Evolutionary conservation across 495 filamentous ascomycete genomes (phyloP).

Genomic region (Daldinia grandis): DNA sequence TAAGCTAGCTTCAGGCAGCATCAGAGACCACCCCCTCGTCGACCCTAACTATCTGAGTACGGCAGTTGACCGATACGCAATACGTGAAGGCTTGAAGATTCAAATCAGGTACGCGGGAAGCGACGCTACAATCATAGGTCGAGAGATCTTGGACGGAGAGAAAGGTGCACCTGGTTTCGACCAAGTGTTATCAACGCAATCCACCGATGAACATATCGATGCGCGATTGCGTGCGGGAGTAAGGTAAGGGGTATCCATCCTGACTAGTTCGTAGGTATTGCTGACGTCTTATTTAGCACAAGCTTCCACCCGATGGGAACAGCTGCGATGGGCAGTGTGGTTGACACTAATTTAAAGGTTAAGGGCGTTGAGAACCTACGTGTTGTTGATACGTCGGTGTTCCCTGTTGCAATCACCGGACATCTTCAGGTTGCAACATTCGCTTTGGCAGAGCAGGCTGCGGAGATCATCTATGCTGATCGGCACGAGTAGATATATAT

Average conservation of each 20-base stretch:
- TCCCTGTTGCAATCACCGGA: conserved; percentile 47
- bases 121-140: not conserved
- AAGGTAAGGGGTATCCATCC: not conserved
- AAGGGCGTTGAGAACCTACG: conserved; percentile 50
- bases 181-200: conserved; percentile 12
- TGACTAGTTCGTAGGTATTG: not conserved
- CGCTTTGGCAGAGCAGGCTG: conserved; percentile 51
- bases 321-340: conserved; percentile 53
- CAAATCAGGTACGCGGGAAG: conserved; percentile 2
- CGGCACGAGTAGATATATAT: not conserved
- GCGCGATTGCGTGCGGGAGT: not conserved
- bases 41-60: not conserved
- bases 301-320: conserved; percentile 46
- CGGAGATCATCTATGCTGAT: conserved; percentile 14
- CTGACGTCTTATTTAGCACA: conserved; percentile 5
- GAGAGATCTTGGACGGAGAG: not conserved
- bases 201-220: conserved; percentile 49
- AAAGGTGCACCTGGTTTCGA: not conserved
- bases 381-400: conserved; percentile 53
- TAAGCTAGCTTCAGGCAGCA: not conserved
- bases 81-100: not conserved
- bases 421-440: conserved; percentile 49
- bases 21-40: not conserved
- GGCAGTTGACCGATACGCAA: not conserved
- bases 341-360: conserved; percentile 51